Conservation (phyloP, 163 green algal species). For the Scenedesmus sp. region DNA sequence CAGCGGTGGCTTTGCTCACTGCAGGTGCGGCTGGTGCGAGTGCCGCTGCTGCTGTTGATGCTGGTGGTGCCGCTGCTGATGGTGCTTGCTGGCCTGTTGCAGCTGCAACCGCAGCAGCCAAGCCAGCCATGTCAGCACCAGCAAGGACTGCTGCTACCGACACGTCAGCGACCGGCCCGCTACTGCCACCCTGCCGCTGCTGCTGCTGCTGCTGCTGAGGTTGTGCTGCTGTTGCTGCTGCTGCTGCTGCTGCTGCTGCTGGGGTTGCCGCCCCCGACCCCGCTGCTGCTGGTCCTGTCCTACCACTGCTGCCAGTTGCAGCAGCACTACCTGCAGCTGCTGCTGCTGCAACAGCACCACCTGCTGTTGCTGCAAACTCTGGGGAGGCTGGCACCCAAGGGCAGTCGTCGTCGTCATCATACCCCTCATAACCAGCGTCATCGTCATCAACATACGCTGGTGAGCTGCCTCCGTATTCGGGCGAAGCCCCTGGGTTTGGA, state of each 20-base stretch:
- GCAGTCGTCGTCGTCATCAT: neutral
- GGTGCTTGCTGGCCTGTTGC: neutral
- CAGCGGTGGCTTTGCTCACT: neutral
- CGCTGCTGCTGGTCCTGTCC: constrained; percentile 13
- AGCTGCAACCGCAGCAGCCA: neutral
- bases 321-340: too few relatives aligned
- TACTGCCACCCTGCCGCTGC: neutral
- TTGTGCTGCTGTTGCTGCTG: neutral
- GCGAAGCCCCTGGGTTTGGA: neutral
- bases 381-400: neutral
- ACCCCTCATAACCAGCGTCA: neutral
- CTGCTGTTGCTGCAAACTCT: neutral
- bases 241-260: neutral
- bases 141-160: neutral
- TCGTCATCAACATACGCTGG: neutral
- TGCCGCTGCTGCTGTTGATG: constrained; percentile 11
- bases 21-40: neutral
- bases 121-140: neutral
- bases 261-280: neutral
- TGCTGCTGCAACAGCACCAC: neutral
- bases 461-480: neutral
- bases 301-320: neutral
- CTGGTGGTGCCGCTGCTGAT: neutral
- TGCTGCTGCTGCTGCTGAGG: constrained; percentile 16
- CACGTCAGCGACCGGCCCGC: neutral